phyloP scores from a whole-genome alignment of 2,329 filamentous ascomycete genomes.

The Fusarium brevicatenulatum region DNA sequence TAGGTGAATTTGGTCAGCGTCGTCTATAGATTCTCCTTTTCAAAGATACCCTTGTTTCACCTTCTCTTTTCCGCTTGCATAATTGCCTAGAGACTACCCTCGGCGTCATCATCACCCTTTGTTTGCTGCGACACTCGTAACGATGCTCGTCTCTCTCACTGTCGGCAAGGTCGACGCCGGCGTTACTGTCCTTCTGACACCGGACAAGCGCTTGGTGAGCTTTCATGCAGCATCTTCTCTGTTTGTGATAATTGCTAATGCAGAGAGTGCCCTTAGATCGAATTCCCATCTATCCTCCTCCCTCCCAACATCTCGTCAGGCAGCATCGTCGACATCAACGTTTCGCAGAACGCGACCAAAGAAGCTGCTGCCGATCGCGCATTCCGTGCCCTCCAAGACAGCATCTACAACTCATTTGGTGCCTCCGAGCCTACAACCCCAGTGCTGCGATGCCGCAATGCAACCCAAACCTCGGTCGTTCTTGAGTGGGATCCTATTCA shows the following conservation, averaged over 20 bases:
- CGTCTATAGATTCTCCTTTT: not conserved
- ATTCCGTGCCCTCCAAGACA: conserved; percentile 87
- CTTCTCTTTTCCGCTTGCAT: conserved; percentile 5
- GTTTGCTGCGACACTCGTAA: conserved; percentile 43
- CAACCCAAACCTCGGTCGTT: conserved; percentile 97
- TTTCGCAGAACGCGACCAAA: conserved; percentile 83
- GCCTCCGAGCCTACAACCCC: conserved; percentile 80
- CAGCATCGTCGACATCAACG: conserved; percentile 97
- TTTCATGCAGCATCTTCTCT: not conserved
- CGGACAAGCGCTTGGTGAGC: conserved; percentile 93
- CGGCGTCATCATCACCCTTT: conserved; percentile 9
- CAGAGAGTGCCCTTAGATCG: conserved; percentile 71
- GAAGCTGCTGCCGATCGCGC: conserved; percentile 78
- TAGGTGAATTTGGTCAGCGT: not conserved
- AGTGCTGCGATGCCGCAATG: conserved; percentile 90
- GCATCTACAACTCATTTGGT: conserved; percentile 89
- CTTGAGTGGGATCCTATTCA: conserved; percentile 98
- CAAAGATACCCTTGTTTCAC: conserved; percentile 10
- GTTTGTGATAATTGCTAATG: conserved; percentile 33
- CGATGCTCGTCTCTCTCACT: conserved; percentile 95
- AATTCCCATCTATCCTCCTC: conserved; percentile 97
- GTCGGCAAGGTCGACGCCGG: conserved; percentile 99
- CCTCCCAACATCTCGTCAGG: conserved; percentile 95
- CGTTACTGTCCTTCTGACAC: conserved; percentile 94
- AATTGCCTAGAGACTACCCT: not conserved